Conservation (phyloP, 306 rosid species). For the Sicyos edulis region DNA sequence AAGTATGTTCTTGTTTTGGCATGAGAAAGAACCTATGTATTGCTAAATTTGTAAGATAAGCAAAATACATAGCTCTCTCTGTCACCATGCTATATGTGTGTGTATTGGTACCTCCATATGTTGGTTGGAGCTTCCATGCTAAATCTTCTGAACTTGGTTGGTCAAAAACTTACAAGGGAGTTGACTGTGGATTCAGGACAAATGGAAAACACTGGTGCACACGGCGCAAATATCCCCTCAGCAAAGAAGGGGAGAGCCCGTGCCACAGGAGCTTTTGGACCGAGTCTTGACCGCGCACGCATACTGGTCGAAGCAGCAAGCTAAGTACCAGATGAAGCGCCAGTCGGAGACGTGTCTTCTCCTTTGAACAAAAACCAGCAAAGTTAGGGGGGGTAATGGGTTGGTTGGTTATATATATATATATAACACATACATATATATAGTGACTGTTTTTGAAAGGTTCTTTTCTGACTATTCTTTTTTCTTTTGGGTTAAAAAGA, state of each 20-base stretch:
- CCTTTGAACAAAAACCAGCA: slow-evolving; percentile 12
- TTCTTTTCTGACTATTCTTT: neutral
- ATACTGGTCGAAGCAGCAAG: slow-evolving; percentile 76
- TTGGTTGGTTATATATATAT: slow-evolving; percentile 13
- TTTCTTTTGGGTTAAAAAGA: neutral
- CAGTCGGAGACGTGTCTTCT: slow-evolving; percentile 48
- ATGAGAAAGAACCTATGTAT: no score
- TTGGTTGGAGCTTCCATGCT: neutral
- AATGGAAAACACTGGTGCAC: slow-evolving; percentile 91
- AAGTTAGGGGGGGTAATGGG: slow-evolving; percentile 10
- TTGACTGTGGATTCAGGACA: slow-evolving; percentile 48
- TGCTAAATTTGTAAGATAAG: neutral
- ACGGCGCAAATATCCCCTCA: slow-evolving; percentile 89
- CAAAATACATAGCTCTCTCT: neutral
- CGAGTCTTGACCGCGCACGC: slow-evolving; percentile 74
- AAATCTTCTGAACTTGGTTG: neutral
- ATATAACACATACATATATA: neutral
- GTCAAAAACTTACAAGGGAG: no score
- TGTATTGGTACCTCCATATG: neutral
- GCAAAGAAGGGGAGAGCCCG: slow-evolving; percentile 91
- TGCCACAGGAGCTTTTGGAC: slow-evolving; percentile 84
- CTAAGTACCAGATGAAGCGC: slow-evolving; percentile 64
- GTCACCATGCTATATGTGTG: neutral
- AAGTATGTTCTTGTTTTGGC: no score
- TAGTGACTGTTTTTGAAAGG: neutral